Percentiles rank a stretch among this genome's conserved stretches.
Conservation (phyloP, 2,329 filamentous ascomycete species). For the Ophiostoma ulmi region DNA sequence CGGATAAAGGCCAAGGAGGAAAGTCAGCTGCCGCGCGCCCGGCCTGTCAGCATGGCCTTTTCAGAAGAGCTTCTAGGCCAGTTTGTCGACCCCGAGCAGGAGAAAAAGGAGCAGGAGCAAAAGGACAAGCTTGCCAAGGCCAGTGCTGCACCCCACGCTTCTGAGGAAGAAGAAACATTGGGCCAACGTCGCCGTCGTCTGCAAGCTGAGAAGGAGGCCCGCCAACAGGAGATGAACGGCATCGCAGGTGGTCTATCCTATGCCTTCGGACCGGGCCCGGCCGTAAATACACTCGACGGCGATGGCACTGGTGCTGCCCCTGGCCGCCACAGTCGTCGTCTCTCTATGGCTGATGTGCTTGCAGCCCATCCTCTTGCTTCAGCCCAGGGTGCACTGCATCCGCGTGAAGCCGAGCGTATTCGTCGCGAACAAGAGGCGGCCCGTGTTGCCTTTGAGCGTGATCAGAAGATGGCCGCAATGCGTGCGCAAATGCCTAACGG, state of each 20-base stretch:
- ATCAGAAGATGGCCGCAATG: slow-evolving; percentile 46
- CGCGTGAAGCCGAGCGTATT: slow-evolving; percentile 41
- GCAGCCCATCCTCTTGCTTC: slow-evolving; percentile 40
- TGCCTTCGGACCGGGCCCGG: slow-evolving; percentile 30
- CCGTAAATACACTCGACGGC: slow-evolving; percentile 30
- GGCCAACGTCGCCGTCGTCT: slow-evolving; percentile 70
- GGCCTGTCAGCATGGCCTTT: slow-evolving; percentile 61
- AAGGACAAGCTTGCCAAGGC: slow-evolving; percentile 25
- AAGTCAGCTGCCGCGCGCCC: slow-evolving; percentile 46
- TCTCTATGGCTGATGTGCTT: slow-evolving; percentile 58
- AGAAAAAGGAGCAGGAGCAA: slow-evolving; percentile 32
- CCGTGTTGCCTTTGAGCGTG: slow-evolving; percentile 40
- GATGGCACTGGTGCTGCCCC: slow-evolving; percentile 16
- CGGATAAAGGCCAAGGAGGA: slow-evolving; percentile 58
- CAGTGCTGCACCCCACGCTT: slow-evolving; percentile 20
- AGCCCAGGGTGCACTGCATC: slow-evolving; percentile 33
- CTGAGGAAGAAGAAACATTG: slow-evolving; percentile 67
- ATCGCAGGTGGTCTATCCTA: slow-evolving; percentile 27
- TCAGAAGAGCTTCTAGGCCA: slow-evolving; percentile 63
- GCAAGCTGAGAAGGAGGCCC: slow-evolving; percentile 63
- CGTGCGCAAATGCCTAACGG: slow-evolving; percentile 46
- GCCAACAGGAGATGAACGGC: slow-evolving; percentile 48
- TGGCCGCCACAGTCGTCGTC: slow-evolving; percentile 38
- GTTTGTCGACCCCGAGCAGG: slow-evolving; percentile 49
- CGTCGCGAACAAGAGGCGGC: slow-evolving; percentile 40